phyloP scores from a whole-genome alignment of 129 eudicot species.

The Calendula officinalis region DNA sequence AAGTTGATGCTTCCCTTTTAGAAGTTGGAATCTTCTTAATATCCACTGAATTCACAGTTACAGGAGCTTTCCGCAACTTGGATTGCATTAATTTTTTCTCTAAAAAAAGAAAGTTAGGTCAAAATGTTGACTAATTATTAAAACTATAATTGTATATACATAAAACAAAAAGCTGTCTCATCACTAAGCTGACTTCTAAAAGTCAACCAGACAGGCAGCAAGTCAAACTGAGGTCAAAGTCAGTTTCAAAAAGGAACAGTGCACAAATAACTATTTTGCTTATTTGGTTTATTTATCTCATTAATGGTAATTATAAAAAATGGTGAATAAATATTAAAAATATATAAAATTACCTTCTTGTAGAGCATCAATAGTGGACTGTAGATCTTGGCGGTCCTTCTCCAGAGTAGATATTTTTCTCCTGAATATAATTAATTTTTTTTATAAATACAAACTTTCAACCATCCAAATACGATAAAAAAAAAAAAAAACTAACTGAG shows the following conservation, averaged over 20 bases:
- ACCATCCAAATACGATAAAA: conserved; percentile 10
- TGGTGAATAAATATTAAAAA: background rate
- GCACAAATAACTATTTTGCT: background rate
- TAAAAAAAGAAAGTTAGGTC: conserved; percentile 12
- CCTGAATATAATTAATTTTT: conserved; percentile 41
- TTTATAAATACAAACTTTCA: conserved; percentile 6
- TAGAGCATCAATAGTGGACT: conserved; percentile 72
- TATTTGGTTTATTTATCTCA: conserved; percentile 1
- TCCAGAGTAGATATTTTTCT: conserved; percentile 69
- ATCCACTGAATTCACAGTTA: conserved; percentile 46
- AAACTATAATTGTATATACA: background rate
- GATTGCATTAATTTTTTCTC: conserved; percentile 86
- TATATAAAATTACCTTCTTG: conserved; percentile 72
- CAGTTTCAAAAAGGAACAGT: background rate
- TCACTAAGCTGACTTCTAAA: background rate
- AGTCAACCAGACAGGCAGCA: background rate
- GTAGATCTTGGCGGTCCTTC: conserved; percentile 89
- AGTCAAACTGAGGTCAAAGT: conserved; percentile 1
- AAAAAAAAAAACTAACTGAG: background rate
- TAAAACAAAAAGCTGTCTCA: background rate
- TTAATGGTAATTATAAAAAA: background rate
- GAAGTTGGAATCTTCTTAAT: conserved; percentile 39
- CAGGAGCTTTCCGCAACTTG: conserved; percentile 76
- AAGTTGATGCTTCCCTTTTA: conserved; percentile 74
- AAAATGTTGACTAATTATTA: conserved; percentile 4